Conservation (phyloP, 2,329 filamentous ascomycete genomes). For the Paradendryphiella salina region DNA sequence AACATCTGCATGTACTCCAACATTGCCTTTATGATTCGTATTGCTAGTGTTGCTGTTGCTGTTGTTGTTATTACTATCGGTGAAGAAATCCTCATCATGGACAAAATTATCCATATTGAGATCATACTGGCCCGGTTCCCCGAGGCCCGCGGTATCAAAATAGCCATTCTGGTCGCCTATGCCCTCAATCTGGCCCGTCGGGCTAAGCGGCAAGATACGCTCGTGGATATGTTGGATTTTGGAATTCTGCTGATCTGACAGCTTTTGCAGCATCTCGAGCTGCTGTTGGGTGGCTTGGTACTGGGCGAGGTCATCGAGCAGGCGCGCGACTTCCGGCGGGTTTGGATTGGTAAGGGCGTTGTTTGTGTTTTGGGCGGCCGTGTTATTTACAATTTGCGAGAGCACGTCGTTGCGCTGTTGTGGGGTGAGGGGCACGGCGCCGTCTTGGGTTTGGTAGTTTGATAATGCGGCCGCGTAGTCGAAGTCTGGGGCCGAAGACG, state of each 20-base stretch:
- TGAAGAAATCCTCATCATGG: conserved; percentile 59
- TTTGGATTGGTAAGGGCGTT: conserved; percentile 62
- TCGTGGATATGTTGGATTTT: conserved; percentile 76
- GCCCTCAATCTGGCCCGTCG: conserved; percentile 76
- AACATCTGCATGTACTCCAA: neutral
- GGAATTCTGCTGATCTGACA: conserved; percentile 77
- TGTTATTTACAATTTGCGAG: conserved; percentile 53
- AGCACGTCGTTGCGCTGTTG: conserved; percentile 55
- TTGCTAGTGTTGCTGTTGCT: conserved; percentile 12
- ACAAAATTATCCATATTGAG: conserved; percentile 63
- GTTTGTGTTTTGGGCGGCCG: conserved; percentile 51
- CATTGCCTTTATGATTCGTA: conserved; percentile 13
- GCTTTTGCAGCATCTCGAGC: conserved; percentile 74
- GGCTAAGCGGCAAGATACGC: conserved; percentile 76
- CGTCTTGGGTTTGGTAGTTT: conserved; percentile 53
- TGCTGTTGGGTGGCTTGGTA: conserved; percentile 73
- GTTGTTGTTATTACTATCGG: conserved; percentile 9
- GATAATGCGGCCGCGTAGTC: conserved; percentile 54
- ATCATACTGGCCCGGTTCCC: conserved; percentile 46
- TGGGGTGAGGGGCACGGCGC: conserved; percentile 52
- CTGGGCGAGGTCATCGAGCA: conserved; percentile 63
- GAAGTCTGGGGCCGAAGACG: conserved; percentile 43
- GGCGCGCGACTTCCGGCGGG: conserved; percentile 58
- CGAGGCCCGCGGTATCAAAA: conserved; percentile 44
- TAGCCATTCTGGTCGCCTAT: conserved; percentile 48